Conservation (phyloP, 192 early-diverging fungal species). For the Lunasporangiospora selenospora region DNA sequence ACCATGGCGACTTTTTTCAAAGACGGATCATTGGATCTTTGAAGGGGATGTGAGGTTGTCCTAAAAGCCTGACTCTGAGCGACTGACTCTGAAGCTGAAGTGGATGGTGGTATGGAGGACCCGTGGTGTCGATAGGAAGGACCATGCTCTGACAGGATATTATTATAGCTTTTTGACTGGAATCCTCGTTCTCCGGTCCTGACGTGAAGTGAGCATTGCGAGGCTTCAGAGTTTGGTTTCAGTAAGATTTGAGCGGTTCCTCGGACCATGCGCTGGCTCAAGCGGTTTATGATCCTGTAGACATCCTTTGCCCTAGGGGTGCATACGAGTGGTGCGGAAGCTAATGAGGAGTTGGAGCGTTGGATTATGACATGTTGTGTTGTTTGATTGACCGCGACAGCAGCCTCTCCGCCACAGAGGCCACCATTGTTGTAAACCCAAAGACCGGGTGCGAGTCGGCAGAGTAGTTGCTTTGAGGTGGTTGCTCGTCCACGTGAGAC, state of each 20-base stretch:
- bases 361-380: conserved; percentile 44
- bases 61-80: too few relatives aligned
- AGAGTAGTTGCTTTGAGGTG: conserved; percentile 32
- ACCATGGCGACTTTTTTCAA: too few relatives aligned
- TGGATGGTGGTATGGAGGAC: too few relatives aligned
- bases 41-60: too few relatives aligned
- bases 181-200: too few relatives aligned
- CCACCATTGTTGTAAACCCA: conserved; percentile 48
- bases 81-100: too few relatives aligned
- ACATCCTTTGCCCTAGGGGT: conserved; percentile 10
- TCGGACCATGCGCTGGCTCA: conserved; percentile 30
- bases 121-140: too few relatives aligned
- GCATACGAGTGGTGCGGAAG: not conserved
- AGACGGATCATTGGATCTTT: too few relatives aligned
- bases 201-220: too few relatives aligned
- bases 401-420: conserved; percentile 35
- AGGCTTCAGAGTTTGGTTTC: too few relatives aligned
- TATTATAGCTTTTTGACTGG: too few relatives aligned
- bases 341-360: conserved; percentile 13
- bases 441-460: conserved; percentile 34
- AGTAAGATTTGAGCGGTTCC: conserved; percentile 26
- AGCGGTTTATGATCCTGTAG: conserved; percentile 13
- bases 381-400: conserved; percentile 43
- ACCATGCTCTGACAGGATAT: too few relatives aligned
- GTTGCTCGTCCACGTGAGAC: conserved; percentile 1